phyloP scores from a whole-genome alignment of 129 eudicot genomes.

The Calendula officinalis region DNA sequence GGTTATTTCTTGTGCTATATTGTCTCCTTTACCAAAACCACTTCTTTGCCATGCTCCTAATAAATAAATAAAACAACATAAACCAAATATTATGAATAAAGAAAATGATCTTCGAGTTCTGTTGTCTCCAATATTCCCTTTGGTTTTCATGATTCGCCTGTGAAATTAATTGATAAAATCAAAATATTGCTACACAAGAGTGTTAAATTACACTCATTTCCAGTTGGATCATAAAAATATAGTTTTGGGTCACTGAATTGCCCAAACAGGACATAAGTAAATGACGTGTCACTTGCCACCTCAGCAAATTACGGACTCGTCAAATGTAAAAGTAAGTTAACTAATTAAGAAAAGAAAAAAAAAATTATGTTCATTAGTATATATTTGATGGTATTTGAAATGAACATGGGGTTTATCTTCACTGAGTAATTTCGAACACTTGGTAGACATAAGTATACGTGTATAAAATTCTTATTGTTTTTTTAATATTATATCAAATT shows the following conservation, averaged over 20 bases:
- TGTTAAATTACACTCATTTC: not conserved
- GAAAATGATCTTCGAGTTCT: slow-evolving; percentile 45
- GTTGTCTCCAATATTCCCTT: slow-evolving; percentile 60
- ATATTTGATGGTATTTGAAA: too few species aligned
- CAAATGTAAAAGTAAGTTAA: too few species aligned
- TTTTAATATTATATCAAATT: not conserved
- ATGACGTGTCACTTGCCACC: too few species aligned
- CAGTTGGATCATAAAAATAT: too few species aligned
- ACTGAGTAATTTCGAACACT: too few species aligned
- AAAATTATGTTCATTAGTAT: too few species aligned
- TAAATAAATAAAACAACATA: slow-evolving; percentile 57
- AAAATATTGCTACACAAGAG: not conserved
- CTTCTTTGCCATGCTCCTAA: slow-evolving; percentile 68
- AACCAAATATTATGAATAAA: slow-evolving; percentile 43
- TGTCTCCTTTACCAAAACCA: slow-evolving; percentile 67
- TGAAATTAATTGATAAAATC: slow-evolving; percentile 6
- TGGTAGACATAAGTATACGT: not conserved
- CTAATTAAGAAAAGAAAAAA: too few species aligned
- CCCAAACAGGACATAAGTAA: too few species aligned
- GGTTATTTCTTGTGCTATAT: slow-evolving; percentile 51
- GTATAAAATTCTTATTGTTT: not conserved
- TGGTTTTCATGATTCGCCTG: slow-evolving; percentile 53
- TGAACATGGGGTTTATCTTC: too few species aligned
- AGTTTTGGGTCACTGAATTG: too few species aligned
- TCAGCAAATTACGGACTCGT: too few species aligned